A percentile compares a stretch with the other conserved stretches of the same genome.
Conservation (phyloP, 495 filamentous ascomycete genomes). For the Penicillium argentinense region DNA sequence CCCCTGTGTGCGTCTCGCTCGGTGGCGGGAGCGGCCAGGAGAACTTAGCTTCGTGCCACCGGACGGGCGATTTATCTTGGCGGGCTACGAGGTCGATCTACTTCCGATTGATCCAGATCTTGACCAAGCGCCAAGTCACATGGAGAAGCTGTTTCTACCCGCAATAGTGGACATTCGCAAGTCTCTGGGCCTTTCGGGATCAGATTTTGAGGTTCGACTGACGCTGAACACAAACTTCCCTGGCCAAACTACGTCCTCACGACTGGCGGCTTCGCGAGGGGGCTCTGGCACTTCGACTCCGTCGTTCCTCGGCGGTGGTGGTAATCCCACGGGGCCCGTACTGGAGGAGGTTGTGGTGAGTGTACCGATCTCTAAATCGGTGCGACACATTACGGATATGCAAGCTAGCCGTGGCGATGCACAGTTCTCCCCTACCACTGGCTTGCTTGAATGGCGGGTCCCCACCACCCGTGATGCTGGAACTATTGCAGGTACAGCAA, state of each 20-base stretch:
- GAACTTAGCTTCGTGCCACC: conserved; percentile 93
- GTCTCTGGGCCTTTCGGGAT: conserved; percentile 65
- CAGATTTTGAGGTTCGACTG: conserved; percentile 88
- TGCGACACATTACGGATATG: conserved; percentile 86
- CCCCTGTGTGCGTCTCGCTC: conserved; percentile 82
- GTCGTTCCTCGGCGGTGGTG: conserved; percentile 58
- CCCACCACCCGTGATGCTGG: conserved; percentile 62
- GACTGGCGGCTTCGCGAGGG: conserved; percentile 30
- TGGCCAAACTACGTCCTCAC: conserved; percentile 35
- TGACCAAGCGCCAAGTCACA: conserved; percentile 46
- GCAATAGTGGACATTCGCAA: conserved; percentile 80
- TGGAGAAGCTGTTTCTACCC: conserved; percentile 73
- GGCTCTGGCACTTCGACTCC: conserved; percentile 60
- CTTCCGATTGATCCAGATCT: conserved; percentile 59
- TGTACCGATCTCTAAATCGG: conserved; percentile 75
- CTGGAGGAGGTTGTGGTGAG: conserved; percentile 81
- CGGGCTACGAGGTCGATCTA: conserved; percentile 92
- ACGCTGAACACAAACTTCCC: conserved; percentile 65
- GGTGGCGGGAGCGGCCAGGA: conserved; percentile 84
- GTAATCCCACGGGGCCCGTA: conserved; percentile 50
- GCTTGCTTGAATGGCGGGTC: conserved; percentile 80
- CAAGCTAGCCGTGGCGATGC: conserved; percentile 83
- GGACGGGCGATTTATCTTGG: conserved; percentile 91
- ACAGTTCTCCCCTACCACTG: conserved; percentile 68
- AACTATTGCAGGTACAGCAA: conserved; percentile 62